phyloP scores from a whole-genome alignment of 495 filamentous ascomycete genomes.

The Recurvomyces mirabilis region DNA sequence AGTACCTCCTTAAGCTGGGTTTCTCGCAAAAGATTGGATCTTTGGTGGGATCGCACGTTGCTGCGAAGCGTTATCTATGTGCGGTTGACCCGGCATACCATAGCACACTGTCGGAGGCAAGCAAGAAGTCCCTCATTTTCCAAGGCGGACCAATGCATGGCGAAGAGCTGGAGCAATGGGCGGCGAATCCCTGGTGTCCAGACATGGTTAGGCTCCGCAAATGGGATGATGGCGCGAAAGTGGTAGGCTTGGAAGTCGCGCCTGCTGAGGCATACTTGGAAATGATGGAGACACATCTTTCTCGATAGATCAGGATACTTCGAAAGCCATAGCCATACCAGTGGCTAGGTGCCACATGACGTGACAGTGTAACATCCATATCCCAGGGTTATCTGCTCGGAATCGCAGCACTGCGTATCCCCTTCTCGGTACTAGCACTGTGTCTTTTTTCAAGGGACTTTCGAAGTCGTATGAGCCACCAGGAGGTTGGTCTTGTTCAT shows the following conservation, averaged over 20 bases:
- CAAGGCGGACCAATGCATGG: slow-evolving; percentile 37
- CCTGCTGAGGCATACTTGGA: slow-evolving; percentile 26
- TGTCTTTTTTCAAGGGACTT: slow-evolving; percentile 24
- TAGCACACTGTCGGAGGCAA: slow-evolving; percentile 31
- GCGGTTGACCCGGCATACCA: slow-evolving; percentile 33
- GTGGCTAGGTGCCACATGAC: slow-evolving; percentile 21
- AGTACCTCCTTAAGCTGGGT: slow-evolving; percentile 31
- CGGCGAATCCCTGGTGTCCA: slow-evolving; percentile 23
- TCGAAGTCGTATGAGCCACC: slow-evolving; percentile 19
- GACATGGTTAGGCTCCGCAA: slow-evolving; percentile 34
- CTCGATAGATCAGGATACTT: slow-evolving; percentile 10
- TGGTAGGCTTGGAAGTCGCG: slow-evolving; percentile 29
- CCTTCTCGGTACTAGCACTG: slow-evolving; percentile 18
- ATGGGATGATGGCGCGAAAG: slow-evolving; percentile 38
- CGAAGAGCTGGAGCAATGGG: slow-evolving; percentile 28
- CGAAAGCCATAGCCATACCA: slow-evolving; percentile 23
- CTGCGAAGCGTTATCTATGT: slow-evolving; percentile 37
- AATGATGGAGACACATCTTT: slow-evolving; percentile 23
- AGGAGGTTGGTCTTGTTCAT: slow-evolving; percentile 7
- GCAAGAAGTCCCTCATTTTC: slow-evolving; percentile 33
- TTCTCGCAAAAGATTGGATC: slow-evolving; percentile 33
- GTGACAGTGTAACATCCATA: slow-evolving; percentile 27
- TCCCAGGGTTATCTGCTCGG: slow-evolving; percentile 19
- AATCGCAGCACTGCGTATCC: slow-evolving; percentile 24
- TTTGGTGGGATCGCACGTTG: slow-evolving; percentile 37